Evolutionary conservation across 495 filamentous ascomycete genomes (phyloP).

Genomic region (Aspergillus ellipticus): DNA sequence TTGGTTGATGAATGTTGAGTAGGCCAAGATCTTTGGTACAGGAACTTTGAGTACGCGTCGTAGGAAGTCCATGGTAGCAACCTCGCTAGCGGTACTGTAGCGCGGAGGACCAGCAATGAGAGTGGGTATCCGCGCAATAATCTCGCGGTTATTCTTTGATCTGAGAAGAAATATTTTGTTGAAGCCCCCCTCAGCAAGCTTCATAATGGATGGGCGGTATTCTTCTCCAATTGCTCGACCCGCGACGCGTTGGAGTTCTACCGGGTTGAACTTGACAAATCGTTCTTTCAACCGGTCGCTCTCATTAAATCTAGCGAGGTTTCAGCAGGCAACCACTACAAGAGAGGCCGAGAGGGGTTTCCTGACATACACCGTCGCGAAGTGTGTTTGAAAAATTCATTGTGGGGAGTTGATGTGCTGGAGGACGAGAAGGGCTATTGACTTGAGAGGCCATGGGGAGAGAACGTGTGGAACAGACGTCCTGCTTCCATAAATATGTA

Average conservation of each 20-base stretch:
- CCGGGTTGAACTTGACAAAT: conserved; percentile 29
- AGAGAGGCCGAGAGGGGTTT: conserved; percentile 5
- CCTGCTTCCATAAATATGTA: too few relatives aligned
- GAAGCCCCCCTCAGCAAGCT: conserved; percentile 36
- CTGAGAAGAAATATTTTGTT: conserved; percentile 30
- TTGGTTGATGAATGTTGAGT: conserved; percentile 27
- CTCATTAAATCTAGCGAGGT: conserved; percentile 24
- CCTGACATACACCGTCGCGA: conserved; percentile 26
- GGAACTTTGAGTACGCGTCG: conserved; percentile 30
- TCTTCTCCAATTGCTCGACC: conserved; percentile 26
- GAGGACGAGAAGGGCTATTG: too few relatives aligned
- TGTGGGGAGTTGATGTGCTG: conserved; percentile 7
- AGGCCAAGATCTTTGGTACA: conserved; percentile 26
- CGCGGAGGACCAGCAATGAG: conserved; percentile 31
- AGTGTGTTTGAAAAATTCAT: conserved; percentile 28
- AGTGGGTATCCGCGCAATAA: conserved; percentile 37
- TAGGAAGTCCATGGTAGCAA: conserved; percentile 40
- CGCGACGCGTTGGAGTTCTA: conserved; percentile 30
- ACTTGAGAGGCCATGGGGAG: too few relatives aligned
- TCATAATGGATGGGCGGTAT: conserved; percentile 22
- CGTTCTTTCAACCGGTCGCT: conserved; percentile 22
- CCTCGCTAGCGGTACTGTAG: conserved; percentile 41
- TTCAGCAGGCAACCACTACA: conserved; percentile 9
- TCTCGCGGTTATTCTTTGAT: conserved; percentile 27
- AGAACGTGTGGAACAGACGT: too few relatives aligned